A percentile compares a stretch with the other conserved stretches of the same genome.
Evolutionary conservation across 441 rosid genomes (phyloP).

Genomic region (Euphorbia celastroides): DNA sequence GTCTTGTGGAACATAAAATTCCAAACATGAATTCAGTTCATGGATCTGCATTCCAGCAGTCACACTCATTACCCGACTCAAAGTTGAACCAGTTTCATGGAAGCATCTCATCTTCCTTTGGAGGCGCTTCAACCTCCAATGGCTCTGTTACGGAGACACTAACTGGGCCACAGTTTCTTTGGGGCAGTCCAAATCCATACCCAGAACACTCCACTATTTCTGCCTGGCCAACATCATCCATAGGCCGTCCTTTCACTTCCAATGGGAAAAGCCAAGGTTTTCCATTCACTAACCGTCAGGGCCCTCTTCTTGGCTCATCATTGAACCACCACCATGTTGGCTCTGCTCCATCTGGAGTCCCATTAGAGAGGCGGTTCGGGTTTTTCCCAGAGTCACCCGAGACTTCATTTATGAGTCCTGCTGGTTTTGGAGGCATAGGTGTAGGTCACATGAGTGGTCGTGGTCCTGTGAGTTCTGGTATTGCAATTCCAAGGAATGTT

Average conservation of each 20-base stretch:
- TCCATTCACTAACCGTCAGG: constrained; percentile 42
- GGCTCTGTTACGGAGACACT: constrained; percentile 66
- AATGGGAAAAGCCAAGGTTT: constrained; percentile 46
- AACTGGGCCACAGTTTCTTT: constrained; percentile 93
- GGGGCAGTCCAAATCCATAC: constrained; percentile 84
- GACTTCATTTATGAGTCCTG: constrained; percentile 47
- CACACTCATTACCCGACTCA: constrained; percentile 75
- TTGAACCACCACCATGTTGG: constrained; percentile 78
- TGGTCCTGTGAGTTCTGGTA: constrained; percentile 43
- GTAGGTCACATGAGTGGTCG: constrained; percentile 53
- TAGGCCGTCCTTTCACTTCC: constrained; percentile 57
- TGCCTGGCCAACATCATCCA: constrained; percentile 58
- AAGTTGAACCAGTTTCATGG: constrained; percentile 55
- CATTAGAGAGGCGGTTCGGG: constrained; percentile 82
- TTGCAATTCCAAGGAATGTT: constrained; percentile 44
- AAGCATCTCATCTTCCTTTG: constrained; percentile 52
- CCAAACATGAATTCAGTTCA: constrained; percentile 33
- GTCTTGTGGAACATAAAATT: constrained; percentile 36
- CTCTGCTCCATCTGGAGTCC: constrained; percentile 93
- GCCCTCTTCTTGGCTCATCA: constrained; percentile 45
- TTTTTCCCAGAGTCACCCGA: constrained; percentile 75
- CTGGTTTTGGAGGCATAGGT: constrained; percentile 48
- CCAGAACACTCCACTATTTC: constrained; percentile 56
- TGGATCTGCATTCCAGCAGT: constrained; percentile 44
- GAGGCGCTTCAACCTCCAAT: constrained; percentile 50